These are phyloP conservation scores for Jasminum sambac DNA, from an alignment of 257 asterid genomes.

Conservation along the genomic window DNA sequence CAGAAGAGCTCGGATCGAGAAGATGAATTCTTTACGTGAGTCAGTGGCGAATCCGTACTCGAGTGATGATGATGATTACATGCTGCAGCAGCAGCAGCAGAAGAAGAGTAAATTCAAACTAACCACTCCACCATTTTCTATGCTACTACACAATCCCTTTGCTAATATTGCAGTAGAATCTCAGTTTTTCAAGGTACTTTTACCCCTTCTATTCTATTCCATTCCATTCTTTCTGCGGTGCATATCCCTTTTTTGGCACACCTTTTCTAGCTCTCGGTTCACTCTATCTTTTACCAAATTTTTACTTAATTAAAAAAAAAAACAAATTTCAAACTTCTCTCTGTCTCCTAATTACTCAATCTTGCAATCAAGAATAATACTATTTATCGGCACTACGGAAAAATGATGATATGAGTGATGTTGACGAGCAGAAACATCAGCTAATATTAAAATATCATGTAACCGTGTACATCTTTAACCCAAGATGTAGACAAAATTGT, in stretches of 20 bases:
- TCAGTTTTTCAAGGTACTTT: conserved; percentile 61
- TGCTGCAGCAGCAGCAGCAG: conserved; percentile 42
- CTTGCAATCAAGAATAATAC: neutral
- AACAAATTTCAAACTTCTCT: neutral
- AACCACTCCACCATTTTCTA: conserved; percentile 14
- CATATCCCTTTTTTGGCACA: conserved; percentile 24
- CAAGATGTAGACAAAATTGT: neutral
- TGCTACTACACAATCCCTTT: conserved; percentile 42
- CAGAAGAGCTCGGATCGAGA: conserved; percentile 43
- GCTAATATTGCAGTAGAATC: conserved; percentile 43
- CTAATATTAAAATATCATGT: too few species aligned
- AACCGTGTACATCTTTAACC: neutral
- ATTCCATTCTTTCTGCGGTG: conserved; percentile 1
- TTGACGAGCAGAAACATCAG: too few species aligned
- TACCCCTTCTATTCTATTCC: neutral
- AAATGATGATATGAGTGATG: too few species aligned
- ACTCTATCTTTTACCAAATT: conserved; percentile 12
- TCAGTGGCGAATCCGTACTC: conserved; percentile 47
- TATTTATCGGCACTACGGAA: too few species aligned
- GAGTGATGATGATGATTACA: conserved; percentile 56
- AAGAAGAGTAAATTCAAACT: conserved; percentile 32
- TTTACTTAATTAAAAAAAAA: neutral
- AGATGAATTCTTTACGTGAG: conserved; percentile 35
- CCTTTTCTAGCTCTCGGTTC: conserved; percentile 23
- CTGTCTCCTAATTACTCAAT: neutral